Evolutionary conservation across 129 eudicot genomes (phyloP).

Genomic region (Gnaphalium uliginosum): DNA sequence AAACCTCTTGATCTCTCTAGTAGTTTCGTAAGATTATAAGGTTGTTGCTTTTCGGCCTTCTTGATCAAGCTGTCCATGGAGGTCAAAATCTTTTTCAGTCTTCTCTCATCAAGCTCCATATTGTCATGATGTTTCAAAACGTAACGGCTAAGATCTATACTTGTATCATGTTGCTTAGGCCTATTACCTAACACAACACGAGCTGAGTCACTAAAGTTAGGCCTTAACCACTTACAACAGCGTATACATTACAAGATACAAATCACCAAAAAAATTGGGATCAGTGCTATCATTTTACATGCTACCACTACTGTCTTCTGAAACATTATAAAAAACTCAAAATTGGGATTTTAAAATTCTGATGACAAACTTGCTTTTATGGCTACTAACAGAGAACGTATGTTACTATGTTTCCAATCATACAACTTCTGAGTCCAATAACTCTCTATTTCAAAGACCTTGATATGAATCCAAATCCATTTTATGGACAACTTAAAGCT

Average conservation of each 20-base stretch:
- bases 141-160: background rate
- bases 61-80: background rate
- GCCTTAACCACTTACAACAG: conserved; percentile 10
- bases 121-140: background rate
- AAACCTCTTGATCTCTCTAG: no score
- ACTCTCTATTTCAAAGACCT: conserved; percentile 21
- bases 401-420: conserved; percentile 32
- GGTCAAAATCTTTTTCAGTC: background rate
- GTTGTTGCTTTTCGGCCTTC: background rate
- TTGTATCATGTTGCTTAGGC: background rate
- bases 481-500: conserved; percentile 3
- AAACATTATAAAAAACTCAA: conserved; percentile 13
- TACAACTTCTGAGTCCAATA: conserved; percentile 35
- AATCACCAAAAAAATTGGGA: background rate
- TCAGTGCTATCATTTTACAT: conserved; percentile 29
- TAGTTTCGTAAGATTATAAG: no score
- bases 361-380: conserved; percentile 12
- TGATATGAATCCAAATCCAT: background rate
- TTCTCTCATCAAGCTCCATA: conserved; percentile 1
- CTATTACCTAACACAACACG: background rate
- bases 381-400: background rate
- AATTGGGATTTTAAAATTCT: conserved; percentile 11
- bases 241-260: background rate
- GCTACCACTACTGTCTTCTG: conserved; percentile 31
- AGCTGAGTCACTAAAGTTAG: background rate